Evolutionary conservation across 805 yeast species (phyloP).

Genomic region (Kregervanrija pseudodelftensis): DNA sequence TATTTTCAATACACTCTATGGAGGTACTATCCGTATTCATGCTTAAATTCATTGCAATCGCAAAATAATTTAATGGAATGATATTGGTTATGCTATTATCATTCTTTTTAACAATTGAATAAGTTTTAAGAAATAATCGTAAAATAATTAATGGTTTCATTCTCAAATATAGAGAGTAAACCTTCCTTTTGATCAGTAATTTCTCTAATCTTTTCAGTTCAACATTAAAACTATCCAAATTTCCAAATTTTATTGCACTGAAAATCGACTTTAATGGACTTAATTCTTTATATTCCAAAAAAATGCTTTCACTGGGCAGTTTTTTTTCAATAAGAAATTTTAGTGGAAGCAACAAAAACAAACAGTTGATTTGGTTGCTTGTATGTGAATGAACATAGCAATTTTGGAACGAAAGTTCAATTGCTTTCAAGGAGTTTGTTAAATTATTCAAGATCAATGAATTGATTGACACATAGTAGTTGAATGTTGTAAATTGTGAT

Average conservation of each 20-base stretch:
- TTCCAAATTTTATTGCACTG: constrained; percentile 44
- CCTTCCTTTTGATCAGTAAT: constrained; percentile 47
- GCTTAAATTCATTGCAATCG: constrained; percentile 9
- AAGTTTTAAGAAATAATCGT: constrained; percentile 39
- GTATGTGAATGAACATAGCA: constrained; percentile 20
- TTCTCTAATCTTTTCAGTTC: constrained; percentile 38
- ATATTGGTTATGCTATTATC: constrained; percentile 22
- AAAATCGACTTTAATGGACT: constrained; percentile 42
- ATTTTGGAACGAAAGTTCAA: constrained; percentile 40
- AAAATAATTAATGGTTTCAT: constrained; percentile 44
- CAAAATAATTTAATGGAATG: constrained; percentile 7
- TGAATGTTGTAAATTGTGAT: constrained; percentile 50
- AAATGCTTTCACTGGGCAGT: constrained; percentile 37
- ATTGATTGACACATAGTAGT: constrained; percentile 63
- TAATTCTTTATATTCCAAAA: constrained; percentile 37
- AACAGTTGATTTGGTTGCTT: constrained; percentile 38
- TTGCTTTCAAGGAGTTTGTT: constrained; percentile 40
- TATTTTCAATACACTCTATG: constrained; percentile 59
- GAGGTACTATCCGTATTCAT: constrained; percentile 15
- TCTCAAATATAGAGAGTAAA: constrained; percentile 53
- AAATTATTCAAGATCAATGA: constrained; percentile 56
- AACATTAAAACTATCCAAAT: constrained; percentile 43
- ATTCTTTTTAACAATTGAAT: constrained; percentile 26
- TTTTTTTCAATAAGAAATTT: constrained; percentile 41
- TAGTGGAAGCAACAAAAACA: constrained; percentile 59